These are phyloP conservation scores for Curvularia lunata DNA, from an alignment of 2,329 filamentous ascomycete species.

Conservation along the genomic window DNA sequence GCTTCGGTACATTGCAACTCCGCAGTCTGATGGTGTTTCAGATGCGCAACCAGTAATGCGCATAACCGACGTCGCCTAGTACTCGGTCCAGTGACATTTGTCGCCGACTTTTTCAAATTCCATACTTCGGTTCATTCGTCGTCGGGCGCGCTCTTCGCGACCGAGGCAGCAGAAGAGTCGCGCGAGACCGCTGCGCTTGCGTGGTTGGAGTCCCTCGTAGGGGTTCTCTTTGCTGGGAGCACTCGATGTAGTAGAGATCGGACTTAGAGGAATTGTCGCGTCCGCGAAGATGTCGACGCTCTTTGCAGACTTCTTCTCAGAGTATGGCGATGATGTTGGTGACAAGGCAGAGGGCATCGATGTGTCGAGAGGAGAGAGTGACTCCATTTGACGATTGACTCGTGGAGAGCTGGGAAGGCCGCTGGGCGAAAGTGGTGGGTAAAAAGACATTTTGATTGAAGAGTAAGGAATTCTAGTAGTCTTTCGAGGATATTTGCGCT, in stretches of 20 bases:
- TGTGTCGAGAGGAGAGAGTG: conserved; percentile 33
- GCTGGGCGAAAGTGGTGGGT: conserved; percentile 24
- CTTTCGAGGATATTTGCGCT: not conserved
- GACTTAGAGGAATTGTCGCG: conserved; percentile 45
- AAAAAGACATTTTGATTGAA: conserved; percentile 21
- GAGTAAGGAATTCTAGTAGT: not conserved
- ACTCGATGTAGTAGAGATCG: conserved; percentile 28
- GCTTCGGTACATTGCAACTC: conserved; percentile 2
- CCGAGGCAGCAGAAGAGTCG: conserved; percentile 46
- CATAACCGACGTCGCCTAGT: conserved; percentile 15
- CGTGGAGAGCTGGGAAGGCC: conserved; percentile 37
- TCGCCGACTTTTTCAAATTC: conserved; percentile 44
- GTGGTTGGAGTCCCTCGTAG: conserved; percentile 36
- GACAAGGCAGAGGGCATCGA: conserved; percentile 20
- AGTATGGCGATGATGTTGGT: conserved; percentile 24
- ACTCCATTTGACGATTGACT: conserved; percentile 25
- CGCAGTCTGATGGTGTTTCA: conserved; percentile 7
- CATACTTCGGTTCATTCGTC: conserved; percentile 25
- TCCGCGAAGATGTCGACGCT: conserved; percentile 41
- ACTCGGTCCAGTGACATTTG: conserved; percentile 42
- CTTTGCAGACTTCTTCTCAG: conserved; percentile 25
- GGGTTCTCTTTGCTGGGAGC: conserved; percentile 22
- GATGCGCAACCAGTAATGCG: not conserved
- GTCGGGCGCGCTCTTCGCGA: conserved; percentile 37
- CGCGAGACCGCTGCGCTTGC: conserved; percentile 39